Conservation (phyloP, 2,329 filamentous ascomycete species). For the Fusarium robinianum region DNA sequence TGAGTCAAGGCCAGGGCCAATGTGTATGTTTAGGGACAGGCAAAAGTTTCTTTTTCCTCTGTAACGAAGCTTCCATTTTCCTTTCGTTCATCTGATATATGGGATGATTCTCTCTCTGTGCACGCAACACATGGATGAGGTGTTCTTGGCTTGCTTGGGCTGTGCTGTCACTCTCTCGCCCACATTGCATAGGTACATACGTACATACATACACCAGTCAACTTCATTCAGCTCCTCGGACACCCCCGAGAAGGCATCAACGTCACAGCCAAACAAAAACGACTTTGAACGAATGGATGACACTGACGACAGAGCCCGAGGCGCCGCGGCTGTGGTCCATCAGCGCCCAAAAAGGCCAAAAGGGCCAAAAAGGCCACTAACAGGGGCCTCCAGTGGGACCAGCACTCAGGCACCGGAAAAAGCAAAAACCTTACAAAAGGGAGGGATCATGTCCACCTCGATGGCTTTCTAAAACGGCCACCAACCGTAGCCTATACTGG, state of each 20-base stretch:
- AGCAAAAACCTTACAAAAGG: conserved; percentile 20
- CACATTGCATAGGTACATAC: too few relatives aligned
- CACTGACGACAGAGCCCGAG: conserved; percentile 7
- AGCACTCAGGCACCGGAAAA: conserved; percentile 29
- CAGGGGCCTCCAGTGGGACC: conserved; percentile 22
- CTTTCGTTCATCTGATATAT: background rate
- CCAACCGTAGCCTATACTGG: conserved; percentile 9
- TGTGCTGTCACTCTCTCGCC: too few relatives aligned
- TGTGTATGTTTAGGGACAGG: conserved; percentile 11
- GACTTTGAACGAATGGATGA: too few relatives aligned
- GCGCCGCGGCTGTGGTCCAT: conserved; percentile 6
- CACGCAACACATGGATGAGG: too few relatives aligned
- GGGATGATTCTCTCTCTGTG: background rate
- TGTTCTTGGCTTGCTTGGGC: too few relatives aligned
- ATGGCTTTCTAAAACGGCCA: conserved; percentile 15
- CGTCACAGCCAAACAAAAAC: conserved; percentile 8
- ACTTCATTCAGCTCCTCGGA: too few relatives aligned
- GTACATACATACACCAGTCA: too few relatives aligned
- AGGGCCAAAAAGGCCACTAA: conserved; percentile 28
- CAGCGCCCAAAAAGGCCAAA: conserved; percentile 16
- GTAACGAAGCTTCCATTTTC: conserved; percentile 7
- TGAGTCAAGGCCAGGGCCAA: conserved; percentile 14
- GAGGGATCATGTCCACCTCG: conserved; percentile 21
- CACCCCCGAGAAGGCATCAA: background rate
- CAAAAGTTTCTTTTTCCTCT: conserved; percentile 13